Evolutionary conservation across 805 yeast species (phyloP), one percentile per base, ranked within the genome.

Genomic region (Lachancea sp.): DNA sequence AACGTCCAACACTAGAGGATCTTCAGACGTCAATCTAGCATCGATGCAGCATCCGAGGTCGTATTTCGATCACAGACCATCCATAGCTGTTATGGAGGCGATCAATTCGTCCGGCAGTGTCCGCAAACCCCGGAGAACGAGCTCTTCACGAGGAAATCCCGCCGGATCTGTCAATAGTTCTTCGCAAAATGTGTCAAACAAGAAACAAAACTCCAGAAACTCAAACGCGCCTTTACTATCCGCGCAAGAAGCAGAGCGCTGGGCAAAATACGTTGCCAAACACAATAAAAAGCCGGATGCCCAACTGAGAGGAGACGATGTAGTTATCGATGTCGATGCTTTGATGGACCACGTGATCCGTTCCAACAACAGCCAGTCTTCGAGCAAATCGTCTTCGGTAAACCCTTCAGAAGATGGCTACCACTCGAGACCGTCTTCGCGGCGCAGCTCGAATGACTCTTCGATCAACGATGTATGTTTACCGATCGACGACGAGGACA

Each of bases 381-480:
- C 47, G 33, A 39, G 32, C 11, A 12, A 29, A 2, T 44, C 47
- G 18, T 33, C 37, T 7, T 34, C 42, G n/a, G n/a, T 40, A 16
- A 29, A 33, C 25, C 56, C 31, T 12, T 29, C 31, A 5, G 31
- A 57, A 5, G 63, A 57, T 17, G 60, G 59, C 4, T 66, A 63
- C 41, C 62, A 66, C 31, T 71, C 75, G 3, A 67, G 70, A 41
- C 75, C 75, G 1, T 66, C 70, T 2, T 65, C 73, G 1, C 62
- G 71, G 49, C 58, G 69, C 30, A 58, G 67, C 7, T 63, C 72
- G 1, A 79, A 77, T 44, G 77, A 79, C 33, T 81, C 95, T 0
- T 85, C 96, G 1, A 67, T 91, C 47, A 90, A 84, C 59, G 99
- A 91, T 65, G 99, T 91, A 20, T 91, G 96, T 58, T 79, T 88